Conservation (phyloP, 805 yeast species). For the Ascoidea rubescens region DNA sequence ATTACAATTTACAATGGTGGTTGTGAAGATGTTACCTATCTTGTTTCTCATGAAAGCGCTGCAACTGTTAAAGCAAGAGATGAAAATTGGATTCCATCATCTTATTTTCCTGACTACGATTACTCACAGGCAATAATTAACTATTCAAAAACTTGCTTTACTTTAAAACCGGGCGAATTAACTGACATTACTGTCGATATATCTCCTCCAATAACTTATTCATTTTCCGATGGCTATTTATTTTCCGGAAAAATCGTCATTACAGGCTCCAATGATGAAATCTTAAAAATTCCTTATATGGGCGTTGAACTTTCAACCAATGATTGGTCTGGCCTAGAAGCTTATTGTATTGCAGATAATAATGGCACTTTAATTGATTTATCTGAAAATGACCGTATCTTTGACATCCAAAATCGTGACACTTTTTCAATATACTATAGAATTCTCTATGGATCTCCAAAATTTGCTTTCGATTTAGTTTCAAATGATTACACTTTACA, state of each 20-base stretch:
- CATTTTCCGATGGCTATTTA: constrained; percentile 4
- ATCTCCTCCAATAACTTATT: neutral
- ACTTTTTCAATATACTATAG: constrained; percentile 4
- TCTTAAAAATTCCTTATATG: constrained; percentile 9
- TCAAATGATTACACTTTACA: constrained; percentile 4
- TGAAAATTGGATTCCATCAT: neutral
- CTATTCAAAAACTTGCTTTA: neutral
- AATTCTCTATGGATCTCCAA: constrained; percentile 7
- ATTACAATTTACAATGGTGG: constrained; percentile 9
- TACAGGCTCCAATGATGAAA: constrained; percentile 11
- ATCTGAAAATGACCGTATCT: too few species aligned
- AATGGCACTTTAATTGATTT: too few species aligned
- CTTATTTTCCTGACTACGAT: neutral
- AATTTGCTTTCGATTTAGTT: constrained; percentile 8
- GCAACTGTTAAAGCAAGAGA: neutral
- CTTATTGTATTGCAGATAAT: too few species aligned
- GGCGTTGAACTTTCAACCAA: constrained; percentile 9
- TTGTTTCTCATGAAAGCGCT: neutral
- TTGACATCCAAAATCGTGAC: too few species aligned
- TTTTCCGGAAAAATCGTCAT: constrained; percentile 9
- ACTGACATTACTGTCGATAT: neutral
- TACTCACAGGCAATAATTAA: neutral
- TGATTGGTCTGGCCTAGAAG: too few species aligned
- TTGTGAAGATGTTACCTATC: constrained; percentile 4
- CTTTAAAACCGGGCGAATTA: neutral